phyloP scores from a whole-genome alignment of 805 yeast species.

The Kodamaea laetipori region DNA sequence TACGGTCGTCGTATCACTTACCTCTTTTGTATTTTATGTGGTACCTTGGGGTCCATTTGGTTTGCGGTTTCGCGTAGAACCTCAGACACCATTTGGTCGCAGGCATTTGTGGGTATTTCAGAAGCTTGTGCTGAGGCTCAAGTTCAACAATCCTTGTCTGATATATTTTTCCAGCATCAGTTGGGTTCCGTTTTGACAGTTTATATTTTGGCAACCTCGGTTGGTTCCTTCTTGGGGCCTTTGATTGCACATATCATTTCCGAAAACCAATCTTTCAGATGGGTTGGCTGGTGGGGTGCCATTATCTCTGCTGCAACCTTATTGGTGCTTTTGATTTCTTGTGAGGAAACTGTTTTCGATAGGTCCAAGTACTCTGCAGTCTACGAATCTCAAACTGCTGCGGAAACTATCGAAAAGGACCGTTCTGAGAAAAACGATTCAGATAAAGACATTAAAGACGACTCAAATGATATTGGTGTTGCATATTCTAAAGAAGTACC shows the following conservation, averaged over 20 bases:
- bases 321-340: slow-evolving; percentile 42
- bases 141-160: slow-evolving; percentile 40
- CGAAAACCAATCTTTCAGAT: slow-evolving; percentile 51
- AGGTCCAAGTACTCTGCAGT: slow-evolving; percentile 26
- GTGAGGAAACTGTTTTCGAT: slow-evolving; percentile 59
- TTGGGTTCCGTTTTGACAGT: slow-evolving; percentile 53
- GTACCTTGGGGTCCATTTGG: slow-evolving; percentile 48
- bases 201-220: slow-evolving; percentile 55
- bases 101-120: slow-evolving; percentile 43
- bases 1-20: slow-evolving; percentile 49
- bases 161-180: slow-evolving; percentile 44
- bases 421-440: not conserved
- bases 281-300: slow-evolving; percentile 54
- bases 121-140: slow-evolving; percentile 49
- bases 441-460: not conserved
- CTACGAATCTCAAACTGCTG: slow-evolving; percentile 12
- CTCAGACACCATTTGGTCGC: slow-evolving; percentile 50
- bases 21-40: slow-evolving; percentile 42
- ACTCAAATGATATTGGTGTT: not conserved
- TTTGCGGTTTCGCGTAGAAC: slow-evolving; percentile 38
- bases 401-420: slow-evolving; percentile 5
- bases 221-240: slow-evolving; percentile 59
- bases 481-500: not conserved
- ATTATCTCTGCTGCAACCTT: slow-evolving; percentile 47
- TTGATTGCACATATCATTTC: slow-evolving; percentile 59